phyloP scores from a whole-genome alignment of 768 basidiomycete species.

The Tylopilus subfusipes region DNA sequence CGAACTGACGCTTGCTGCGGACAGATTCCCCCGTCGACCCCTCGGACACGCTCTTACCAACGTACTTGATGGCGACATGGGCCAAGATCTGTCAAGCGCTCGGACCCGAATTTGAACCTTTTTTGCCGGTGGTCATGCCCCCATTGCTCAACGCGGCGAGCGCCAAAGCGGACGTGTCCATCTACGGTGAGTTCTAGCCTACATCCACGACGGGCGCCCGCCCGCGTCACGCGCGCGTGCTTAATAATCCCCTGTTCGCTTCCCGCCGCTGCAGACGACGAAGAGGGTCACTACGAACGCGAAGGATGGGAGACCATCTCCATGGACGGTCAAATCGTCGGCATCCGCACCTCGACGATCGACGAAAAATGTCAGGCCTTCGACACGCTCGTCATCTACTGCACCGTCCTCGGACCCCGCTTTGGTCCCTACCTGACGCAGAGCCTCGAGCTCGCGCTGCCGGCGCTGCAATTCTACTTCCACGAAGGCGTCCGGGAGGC shows the following conservation, averaged over 20 bases:
- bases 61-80: conserved; percentile 85
- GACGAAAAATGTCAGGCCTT: conserved; percentile 89
- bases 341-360: conserved; percentile 74
- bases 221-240: too few relatives aligned
- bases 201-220: neutral
- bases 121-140: conserved; percentile 82
- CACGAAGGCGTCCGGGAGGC: conserved; percentile 85
- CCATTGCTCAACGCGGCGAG: conserved; percentile 68
- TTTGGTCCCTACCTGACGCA: conserved; percentile 75
- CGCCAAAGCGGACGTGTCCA: conserved; percentile 74
- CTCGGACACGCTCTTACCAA: conserved; percentile 64
- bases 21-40: conserved; percentile 66
- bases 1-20: neutral
- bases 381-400: conserved; percentile 81
- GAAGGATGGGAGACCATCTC: conserved; percentile 79
- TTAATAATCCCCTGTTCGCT: too few relatives aligned
- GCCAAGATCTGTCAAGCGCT: conserved; percentile 85
- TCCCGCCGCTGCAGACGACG: conserved; percentile 46
- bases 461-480: conserved; percentile 71
- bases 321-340: conserved; percentile 73
- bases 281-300: conserved; percentile 51
- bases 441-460: conserved; percentile 67
- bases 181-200: conserved; percentile 49
- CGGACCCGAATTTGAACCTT: conserved; percentile 82
- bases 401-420: conserved; percentile 58